These are phyloP conservation scores for Zygnema cylindricum DNA, from an alignment of 139 green algal genomes.

Conservation along the genomic window DNA sequence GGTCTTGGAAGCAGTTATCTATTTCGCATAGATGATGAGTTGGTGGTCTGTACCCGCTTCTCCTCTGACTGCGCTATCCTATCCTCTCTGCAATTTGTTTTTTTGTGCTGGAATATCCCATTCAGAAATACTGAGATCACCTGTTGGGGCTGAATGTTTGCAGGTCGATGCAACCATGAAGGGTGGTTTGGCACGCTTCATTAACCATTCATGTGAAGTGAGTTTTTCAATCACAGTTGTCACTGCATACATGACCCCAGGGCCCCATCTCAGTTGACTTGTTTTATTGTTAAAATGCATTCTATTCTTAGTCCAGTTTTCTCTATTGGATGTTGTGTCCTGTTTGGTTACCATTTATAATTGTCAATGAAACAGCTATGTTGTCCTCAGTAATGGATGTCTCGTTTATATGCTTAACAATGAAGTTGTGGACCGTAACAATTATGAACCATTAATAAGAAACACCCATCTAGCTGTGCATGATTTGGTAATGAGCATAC, in stretches of 20 bases:
- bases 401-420: too few relatives aligned
- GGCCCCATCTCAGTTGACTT: neutral
- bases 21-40: conserved; percentile 72
- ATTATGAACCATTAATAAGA: too few relatives aligned
- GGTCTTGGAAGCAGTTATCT: conserved; percentile 72
- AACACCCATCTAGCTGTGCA: too few relatives aligned
- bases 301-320: neutral
- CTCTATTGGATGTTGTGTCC: neutral
- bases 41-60: conserved; percentile 43
- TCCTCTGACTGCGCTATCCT: neutral
- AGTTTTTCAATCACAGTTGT: conserved; percentile 29
- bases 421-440: too few relatives aligned
- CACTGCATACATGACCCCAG: neutral
- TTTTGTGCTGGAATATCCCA: too few relatives aligned
- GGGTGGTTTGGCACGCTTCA: conserved; percentile 80
- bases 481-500: too few relatives aligned
- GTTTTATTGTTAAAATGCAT: neutral
- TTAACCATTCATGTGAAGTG: conserved; percentile 89
- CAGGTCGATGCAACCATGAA: conserved; percentile 76
- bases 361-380: too few relatives aligned
- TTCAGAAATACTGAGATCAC: too few relatives aligned
- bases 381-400: too few relatives aligned
- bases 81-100: neutral
- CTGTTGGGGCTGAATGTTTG: too few relatives aligned
- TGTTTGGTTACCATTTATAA: neutral